A percentile compares a stretch with the other conserved stretches of the same genome.
Conservation (phyloP, 768 basidiomycete species). For the Lactarius vividus region DNA sequence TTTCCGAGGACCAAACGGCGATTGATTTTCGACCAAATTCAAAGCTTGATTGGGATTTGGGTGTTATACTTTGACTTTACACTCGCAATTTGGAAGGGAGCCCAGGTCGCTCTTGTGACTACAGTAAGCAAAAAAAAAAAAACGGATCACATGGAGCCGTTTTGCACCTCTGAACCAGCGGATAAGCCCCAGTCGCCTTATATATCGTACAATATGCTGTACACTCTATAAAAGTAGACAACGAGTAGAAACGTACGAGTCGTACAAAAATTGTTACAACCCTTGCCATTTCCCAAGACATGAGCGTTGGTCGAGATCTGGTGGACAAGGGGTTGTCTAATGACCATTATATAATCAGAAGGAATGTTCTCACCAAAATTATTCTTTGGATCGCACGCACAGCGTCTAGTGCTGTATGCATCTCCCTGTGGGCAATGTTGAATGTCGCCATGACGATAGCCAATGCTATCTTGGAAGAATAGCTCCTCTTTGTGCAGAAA, state of each 20-base stretch:
- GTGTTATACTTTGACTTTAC: no score
- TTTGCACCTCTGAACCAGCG: no score
- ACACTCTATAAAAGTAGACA: background rate
- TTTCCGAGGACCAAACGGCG: no score
- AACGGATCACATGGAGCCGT: no score
- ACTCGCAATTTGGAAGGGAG: no score
- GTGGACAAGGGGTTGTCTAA: background rate
- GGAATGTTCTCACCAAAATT: constrained; percentile 9
- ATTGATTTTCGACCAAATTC: no score
- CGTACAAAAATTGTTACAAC: background rate
- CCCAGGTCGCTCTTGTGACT: no score
- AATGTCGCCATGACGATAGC: constrained; percentile 2
- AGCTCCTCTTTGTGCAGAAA: constrained; percentile 3
- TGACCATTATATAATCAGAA: background rate
- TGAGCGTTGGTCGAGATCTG: constrained; percentile 7
- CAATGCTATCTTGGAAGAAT: constrained; percentile 12
- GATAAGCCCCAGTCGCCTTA: no score
- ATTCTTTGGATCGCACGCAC: constrained; percentile 10
- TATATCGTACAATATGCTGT: no score
- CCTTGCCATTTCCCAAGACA: constrained; percentile 8
- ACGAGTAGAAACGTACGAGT: background rate
- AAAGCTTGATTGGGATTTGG: no score
- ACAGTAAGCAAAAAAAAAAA: no score
- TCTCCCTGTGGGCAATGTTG: constrained; percentile 18
- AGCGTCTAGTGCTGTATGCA: background rate